Evolutionary conservation across 176 grass and related monocot species (phyloP).

Genomic region (Eragrostis curvula): DNA sequence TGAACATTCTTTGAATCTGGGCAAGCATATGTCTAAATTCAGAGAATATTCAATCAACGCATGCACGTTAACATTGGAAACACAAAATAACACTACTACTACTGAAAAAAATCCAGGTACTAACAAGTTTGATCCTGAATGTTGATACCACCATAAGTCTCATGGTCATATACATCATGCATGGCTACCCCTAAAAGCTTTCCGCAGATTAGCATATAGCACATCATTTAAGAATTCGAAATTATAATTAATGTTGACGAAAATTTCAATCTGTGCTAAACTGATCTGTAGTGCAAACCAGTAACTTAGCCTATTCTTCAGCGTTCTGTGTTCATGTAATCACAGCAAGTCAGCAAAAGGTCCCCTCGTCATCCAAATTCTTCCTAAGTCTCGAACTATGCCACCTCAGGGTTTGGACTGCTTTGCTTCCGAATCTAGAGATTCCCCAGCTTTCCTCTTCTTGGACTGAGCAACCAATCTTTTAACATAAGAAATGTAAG

Average conservation of each 20-base stretch:
- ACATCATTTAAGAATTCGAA: not conserved
- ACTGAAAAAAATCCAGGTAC: no score
- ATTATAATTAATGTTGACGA: not conserved
- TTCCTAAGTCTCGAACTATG: no score
- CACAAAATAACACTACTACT: no score
- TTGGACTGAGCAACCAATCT: slow-evolving; percentile 59
- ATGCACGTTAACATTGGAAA: no score
- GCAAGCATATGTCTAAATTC: no score
- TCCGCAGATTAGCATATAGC: not conserved
- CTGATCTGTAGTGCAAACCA: not conserved
- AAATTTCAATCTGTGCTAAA: not conserved
- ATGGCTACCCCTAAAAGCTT: no score
- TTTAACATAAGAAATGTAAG: slow-evolving; percentile 81
- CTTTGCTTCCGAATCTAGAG: slow-evolving; percentile 33
- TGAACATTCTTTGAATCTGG: no score
- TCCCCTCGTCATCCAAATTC: no score
- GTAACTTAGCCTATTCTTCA: not conserved
- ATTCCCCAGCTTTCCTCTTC: slow-evolving; percentile 63
- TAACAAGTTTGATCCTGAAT: no score
- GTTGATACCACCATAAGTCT: no score
- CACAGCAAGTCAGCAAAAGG: not conserved
- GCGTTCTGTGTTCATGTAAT: not conserved
- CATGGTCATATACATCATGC: not conserved
- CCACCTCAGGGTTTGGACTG: slow-evolving; percentile 18
- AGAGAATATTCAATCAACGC: no score